phyloP scores from a whole-genome alignment of 441 rosid species.

The Pelargonium citronellum region DNA sequence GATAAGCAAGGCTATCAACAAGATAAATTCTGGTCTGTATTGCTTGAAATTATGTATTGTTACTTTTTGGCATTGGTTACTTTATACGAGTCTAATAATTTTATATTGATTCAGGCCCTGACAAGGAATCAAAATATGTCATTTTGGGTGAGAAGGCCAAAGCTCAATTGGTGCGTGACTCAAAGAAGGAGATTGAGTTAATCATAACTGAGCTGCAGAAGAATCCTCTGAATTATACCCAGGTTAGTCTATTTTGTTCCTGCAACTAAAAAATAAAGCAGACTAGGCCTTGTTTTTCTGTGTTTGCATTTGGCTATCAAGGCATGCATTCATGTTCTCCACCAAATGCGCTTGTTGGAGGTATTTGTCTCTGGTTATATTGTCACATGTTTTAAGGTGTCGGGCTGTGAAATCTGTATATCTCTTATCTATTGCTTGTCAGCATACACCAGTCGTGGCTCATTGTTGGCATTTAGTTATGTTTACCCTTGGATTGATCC shows the following conservation, averaged over 20 bases:
- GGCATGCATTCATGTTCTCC: not conserved
- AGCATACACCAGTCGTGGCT: no score
- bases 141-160: constrained; percentile 86
- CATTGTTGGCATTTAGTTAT: not conserved
- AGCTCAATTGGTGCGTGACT: constrained; percentile 71
- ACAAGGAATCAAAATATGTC: constrained; percentile 72
- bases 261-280: not conserved
- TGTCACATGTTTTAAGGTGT: no score
- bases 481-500: not conserved
- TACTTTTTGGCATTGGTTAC: constrained; percentile 3
- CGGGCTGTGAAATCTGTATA: no score
- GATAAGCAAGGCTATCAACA: constrained; percentile 63
- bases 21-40: constrained; percentile 61
- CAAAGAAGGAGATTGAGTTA: constrained; percentile 65
- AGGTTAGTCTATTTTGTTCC: constrained; percentile 37
- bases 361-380: not conserved
- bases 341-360: not conserved
- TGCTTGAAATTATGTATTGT: constrained; percentile 9
- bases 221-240: constrained; percentile 85
- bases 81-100: constrained; percentile 15
- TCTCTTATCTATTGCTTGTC: no score
- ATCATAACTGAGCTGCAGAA: constrained; percentile 66
- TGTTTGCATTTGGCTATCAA: not conserved
- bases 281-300: not conserved
- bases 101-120: constrained; percentile 53